These are phyloP conservation scores for Recurvomyces mirabilis DNA, from an alignment of 495 filamentous ascomycete species.

Conservation along the genomic window DNA sequence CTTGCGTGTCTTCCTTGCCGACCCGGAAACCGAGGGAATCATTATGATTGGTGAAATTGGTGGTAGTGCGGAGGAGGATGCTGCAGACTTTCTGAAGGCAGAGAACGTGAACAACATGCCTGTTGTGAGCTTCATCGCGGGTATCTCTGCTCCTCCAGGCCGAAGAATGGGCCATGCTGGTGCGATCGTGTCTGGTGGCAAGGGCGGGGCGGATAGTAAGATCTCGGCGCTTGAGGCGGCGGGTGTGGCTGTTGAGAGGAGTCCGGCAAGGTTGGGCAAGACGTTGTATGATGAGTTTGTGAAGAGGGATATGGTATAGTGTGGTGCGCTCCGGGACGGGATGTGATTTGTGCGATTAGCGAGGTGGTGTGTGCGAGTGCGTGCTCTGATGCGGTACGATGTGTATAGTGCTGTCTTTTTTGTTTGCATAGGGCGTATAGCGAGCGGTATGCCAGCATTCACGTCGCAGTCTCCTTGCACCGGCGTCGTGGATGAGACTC, in stretches of 20 bases:
- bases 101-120: slow-evolving; percentile 91
- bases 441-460: too few species aligned
- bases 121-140: slow-evolving; percentile 94
- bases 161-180: slow-evolving; percentile 97
- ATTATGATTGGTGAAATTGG: slow-evolving; percentile 99
- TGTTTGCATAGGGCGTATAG: too few species aligned
- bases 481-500: too few species aligned
- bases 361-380: too few species aligned
- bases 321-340: too few species aligned
- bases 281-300: slow-evolving; percentile 89
- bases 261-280: slow-evolving; percentile 83
- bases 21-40: slow-evolving; percentile 94
- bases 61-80: slow-evolving; percentile 93
- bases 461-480: too few species aligned
- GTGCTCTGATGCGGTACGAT: too few species aligned
- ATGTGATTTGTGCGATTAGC: too few species aligned
- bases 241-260: slow-evolving; percentile 92
- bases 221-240: slow-evolving; percentile 87
- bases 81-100: slow-evolving; percentile 84
- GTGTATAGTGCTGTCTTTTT: too few species aligned
- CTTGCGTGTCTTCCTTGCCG: slow-evolving; percentile 89
- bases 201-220: slow-evolving; percentile 96
- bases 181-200: slow-evolving; percentile 93
- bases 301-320: slow-evolving; percentile 78
- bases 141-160: slow-evolving; percentile 92